phyloP scores from a whole-genome alignment of 2,329 filamentous ascomycete genomes.

The Ploettnerulaceae sp. region DNA sequence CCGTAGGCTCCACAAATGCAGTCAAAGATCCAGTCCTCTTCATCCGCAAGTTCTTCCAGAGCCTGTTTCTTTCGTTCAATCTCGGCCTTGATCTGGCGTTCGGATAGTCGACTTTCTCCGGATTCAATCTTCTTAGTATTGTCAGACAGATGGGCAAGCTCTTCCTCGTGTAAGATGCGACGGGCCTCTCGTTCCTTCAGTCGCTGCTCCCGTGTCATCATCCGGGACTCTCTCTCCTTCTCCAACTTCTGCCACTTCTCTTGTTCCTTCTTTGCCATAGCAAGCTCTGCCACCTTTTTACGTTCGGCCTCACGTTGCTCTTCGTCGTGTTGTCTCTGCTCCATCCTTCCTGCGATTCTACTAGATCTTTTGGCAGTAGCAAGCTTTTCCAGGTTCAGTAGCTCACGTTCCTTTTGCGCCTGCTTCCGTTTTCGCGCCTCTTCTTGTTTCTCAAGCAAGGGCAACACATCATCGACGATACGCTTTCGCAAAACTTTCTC shows the following conservation, averaged over 20 bases:
- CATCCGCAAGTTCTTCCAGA: conserved; percentile 60
- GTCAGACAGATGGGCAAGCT: conserved; percentile 73
- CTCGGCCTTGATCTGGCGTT: conserved; percentile 74
- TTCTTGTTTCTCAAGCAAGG: conserved; percentile 75
- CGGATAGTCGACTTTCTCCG: conserved; percentile 61
- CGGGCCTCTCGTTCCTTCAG: conserved; percentile 81
- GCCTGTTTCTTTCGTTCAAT: conserved; percentile 76
- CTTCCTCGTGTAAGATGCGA: conserved; percentile 77
- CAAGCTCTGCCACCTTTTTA: conserved; percentile 59
- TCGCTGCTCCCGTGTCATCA: conserved; percentile 80
- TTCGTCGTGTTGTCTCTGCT: conserved; percentile 71
- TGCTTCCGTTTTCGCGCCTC: conserved; percentile 69
- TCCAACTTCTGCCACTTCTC: conserved; percentile 55
- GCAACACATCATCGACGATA: conserved; percentile 73
- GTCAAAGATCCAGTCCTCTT: conserved; percentile 90
- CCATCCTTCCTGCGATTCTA: conserved; percentile 74
- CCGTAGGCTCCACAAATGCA: conserved; percentile 89
- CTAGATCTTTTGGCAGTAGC: conserved; percentile 93
- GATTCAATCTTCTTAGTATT: conserved; percentile 58
- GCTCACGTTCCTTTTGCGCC: conserved; percentile 66
- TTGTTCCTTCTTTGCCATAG: conserved; percentile 62
- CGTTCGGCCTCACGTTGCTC: conserved; percentile 65
- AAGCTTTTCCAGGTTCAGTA: conserved; percentile 77
- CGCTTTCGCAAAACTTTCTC: conserved; percentile 73
- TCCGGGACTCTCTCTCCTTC: conserved; percentile 70